These are phyloP conservation scores for Lentinus polychrous DNA, from an alignment of 1,284 basidiomycete genomes.

Conservation along the genomic window DNA sequence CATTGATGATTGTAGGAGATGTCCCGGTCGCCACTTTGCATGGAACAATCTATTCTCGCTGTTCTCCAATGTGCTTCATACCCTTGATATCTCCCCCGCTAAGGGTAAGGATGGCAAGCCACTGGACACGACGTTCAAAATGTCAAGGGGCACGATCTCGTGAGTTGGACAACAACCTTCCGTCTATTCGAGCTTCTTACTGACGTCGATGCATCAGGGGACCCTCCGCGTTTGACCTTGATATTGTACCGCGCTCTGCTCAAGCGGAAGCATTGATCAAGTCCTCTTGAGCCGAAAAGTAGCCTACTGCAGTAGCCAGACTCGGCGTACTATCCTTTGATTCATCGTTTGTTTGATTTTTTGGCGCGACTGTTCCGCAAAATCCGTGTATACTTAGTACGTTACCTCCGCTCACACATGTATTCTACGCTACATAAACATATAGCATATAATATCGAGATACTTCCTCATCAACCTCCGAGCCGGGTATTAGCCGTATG, in stretches of 20 bases:
- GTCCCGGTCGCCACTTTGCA: conserved; percentile 18
- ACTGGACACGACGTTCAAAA: conserved; percentile 1
- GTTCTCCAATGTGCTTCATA: conserved; percentile 10
- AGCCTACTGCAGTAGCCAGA: too few relatives aligned
- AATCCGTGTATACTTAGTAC: too few relatives aligned
- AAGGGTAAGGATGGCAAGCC: conserved; percentile 10
- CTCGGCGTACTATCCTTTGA: too few relatives aligned
- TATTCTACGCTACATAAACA: too few relatives aligned
- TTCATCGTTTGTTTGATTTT: too few relatives aligned
- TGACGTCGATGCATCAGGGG: not conserved
- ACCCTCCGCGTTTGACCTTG: conserved; percentile 2
- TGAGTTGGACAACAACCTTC: not conserved
- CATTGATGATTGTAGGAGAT: conserved; percentile 18
- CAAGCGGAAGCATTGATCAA: conserved; percentile 2
- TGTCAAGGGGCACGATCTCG: conserved; percentile 10
- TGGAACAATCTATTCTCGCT: conserved; percentile 8
- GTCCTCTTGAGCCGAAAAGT: too few relatives aligned
- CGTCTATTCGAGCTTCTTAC: not conserved
- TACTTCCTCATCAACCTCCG: too few relatives aligned
- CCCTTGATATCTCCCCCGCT: conserved; percentile 11
- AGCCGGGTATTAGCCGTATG: too few relatives aligned
- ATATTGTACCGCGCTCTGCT: conserved; percentile 5
- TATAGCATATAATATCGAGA: too few relatives aligned
- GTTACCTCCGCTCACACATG: too few relatives aligned
- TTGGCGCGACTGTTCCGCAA: too few relatives aligned